Percentiles rank a stretch among this genome's conserved stretches.
These are phyloP conservation scores for Canna indica DNA, from an alignment of 176 grass and related monocot species.

Conservation along the genomic window DNA sequence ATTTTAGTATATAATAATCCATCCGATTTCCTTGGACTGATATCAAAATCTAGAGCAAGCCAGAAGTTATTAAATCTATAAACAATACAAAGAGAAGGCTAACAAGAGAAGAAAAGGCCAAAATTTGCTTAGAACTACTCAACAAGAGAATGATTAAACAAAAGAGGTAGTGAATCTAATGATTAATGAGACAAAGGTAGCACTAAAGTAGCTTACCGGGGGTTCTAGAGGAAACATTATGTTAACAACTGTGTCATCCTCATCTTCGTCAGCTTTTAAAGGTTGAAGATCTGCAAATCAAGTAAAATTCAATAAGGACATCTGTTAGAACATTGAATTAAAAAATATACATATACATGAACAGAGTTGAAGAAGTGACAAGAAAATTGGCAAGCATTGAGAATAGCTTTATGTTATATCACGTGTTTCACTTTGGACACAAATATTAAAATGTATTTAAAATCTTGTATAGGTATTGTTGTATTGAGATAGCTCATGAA, in stretches of 20 bases:
- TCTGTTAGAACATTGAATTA: background rate
- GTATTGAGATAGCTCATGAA: too few species aligned
- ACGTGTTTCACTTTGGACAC: too few species aligned
- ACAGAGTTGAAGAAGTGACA: too few species aligned
- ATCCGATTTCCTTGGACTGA: background rate
- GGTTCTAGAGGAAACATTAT: conserved; percentile 78
- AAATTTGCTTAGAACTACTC: background rate
- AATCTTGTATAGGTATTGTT: too few species aligned
- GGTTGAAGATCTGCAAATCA: conserved; percentile 60
- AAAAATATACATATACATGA: background rate
- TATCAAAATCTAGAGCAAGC: background rate
- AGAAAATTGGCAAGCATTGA: too few species aligned
- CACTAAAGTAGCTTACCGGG: conserved; percentile 35
- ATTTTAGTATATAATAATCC: background rate
- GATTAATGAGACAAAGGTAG: background rate
- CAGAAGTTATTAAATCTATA: too few species aligned
- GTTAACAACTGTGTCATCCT: conserved; percentile 71
- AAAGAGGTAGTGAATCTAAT: background rate
- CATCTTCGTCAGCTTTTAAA: conserved; percentile 63
- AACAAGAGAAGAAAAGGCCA: background rate
- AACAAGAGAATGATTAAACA: background rate
- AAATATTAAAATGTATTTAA: too few species aligned
- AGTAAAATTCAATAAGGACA: background rate
- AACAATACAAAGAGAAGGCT: background rate
- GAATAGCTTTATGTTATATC: too few species aligned